Evolutionary conservation across 345 rosid species (phyloP), one percentile per base, ranked within the genome.

Genomic region (Eutrema yunnanense): DNA sequence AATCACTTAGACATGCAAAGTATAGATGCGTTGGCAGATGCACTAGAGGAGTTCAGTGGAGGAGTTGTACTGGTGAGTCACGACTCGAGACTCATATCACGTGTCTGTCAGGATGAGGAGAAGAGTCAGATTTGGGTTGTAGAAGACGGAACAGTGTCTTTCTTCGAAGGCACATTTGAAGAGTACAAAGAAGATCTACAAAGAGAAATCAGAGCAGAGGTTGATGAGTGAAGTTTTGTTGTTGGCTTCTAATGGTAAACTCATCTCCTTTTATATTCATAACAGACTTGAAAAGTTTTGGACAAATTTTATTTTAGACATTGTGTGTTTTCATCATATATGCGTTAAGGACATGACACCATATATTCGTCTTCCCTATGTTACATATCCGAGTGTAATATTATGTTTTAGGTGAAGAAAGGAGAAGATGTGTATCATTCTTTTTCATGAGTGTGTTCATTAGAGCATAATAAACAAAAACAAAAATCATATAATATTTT

Each of bases 1-100:
- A 95, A 95, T 73, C 99, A 95, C 76, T 74, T 95, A 51, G 97
- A 95, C 70, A 92, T 95, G 97, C 96, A 95, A 82, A 95, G 96
- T 66, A 95, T 95, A 33, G 97, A 92, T 72, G 96, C 97, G 2
- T 71, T 95, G 81, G 99, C 97, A 0, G 92, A 89, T 78, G 99
- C 96, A 0, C 82, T 95, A 3, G 96, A 95, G 14, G 96, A 94
- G 81, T 94, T 91, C 62, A 84, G 86, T 9, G 96, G 97, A 13
- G 97, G 98, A 62, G 91, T 94, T 34, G 96, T 94, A 14, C 76
- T 94, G 52, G 98, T 94, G 68, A 94, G 96, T 74, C 98, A 94
- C 38, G 98, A 94, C 70, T 94, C 96, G 0, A 82, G 98, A 76
- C 89, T 94, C 13, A 94, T 94, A 71, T 88, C 97, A 0, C 83